These are phyloP conservation scores for Ricinus communis DNA, from an alignment of 345 rosid species.

Conservation along the genomic window DNA sequence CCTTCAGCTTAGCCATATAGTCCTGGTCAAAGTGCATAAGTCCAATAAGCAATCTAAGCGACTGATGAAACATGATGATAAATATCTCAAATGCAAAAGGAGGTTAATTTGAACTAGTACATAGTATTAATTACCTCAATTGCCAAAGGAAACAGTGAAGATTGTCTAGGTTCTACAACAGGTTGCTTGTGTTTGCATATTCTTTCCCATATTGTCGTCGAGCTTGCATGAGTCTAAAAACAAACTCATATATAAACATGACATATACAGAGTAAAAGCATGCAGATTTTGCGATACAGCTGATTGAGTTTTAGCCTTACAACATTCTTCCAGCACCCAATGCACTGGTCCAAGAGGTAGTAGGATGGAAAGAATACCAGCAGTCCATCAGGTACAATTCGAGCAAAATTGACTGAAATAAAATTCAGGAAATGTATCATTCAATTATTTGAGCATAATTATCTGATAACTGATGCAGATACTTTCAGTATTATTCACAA, in stretches of 20 bases:
- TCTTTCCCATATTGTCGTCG: constrained; percentile 90
- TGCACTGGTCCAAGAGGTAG: constrained; percentile 84
- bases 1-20: constrained; percentile 78
- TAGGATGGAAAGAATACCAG: constrained; percentile 95
- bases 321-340: constrained; percentile 78
- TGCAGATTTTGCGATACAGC: constrained; percentile 20
- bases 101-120: constrained; percentile 11
- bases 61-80: constrained; percentile 1
- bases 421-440: constrained; percentile 16
- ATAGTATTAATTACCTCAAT: constrained; percentile 56
- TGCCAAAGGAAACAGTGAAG: constrained; percentile 67
- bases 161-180: constrained; percentile 90
- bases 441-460: background rate
- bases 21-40: constrained; percentile 43
- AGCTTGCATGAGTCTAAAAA: constrained; percentile 54
- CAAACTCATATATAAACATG: constrained; percentile 22
- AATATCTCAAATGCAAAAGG: constrained; percentile 13
- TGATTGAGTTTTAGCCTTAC: constrained; percentile 42
- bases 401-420: constrained; percentile 78
- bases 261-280: constrained; percentile 13
- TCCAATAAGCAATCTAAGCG: background rate
- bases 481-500: background rate
- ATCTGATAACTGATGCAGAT: background rate
- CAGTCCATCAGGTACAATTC: constrained; percentile 92
- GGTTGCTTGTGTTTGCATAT: constrained; percentile 90